These are phyloP conservation scores for Plenodomus tracheiphilus DNA, from an alignment of 2,329 filamentous ascomycete genomes.

Conservation along the genomic window DNA sequence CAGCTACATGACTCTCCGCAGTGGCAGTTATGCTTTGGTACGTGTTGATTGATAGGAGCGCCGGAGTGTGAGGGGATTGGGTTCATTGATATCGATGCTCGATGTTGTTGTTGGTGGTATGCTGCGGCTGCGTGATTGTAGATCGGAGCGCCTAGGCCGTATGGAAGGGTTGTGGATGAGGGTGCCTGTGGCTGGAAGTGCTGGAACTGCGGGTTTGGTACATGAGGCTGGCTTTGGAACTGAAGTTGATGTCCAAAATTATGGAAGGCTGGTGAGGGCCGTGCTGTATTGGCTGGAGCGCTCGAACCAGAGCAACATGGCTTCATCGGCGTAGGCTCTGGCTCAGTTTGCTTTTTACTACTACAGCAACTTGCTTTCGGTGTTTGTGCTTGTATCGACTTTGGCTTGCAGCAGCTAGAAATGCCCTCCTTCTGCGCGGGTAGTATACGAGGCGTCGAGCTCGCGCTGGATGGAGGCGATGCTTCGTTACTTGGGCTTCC, in stretches of 20 bases:
- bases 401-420: constrained; percentile 41
- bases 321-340: constrained; percentile 26
- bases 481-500: constrained; percentile 37
- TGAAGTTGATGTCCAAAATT: constrained; percentile 21
- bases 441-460: constrained; percentile 41
- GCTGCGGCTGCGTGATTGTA: constrained; percentile 38
- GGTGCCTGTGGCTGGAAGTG: constrained; percentile 21
- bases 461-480: constrained; percentile 41
- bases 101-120: constrained; percentile 36
- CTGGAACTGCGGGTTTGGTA: constrained; percentile 23
- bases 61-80: constrained; percentile 13
- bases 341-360: constrained; percentile 22
- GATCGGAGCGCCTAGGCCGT: constrained; percentile 37
- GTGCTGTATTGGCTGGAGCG: constrained; percentile 9
- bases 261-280: constrained; percentile 10
- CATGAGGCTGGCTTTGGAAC: constrained; percentile 25
- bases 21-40: constrained; percentile 56
- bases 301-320: constrained; percentile 38
- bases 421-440: constrained; percentile 29
- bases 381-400: constrained; percentile 17
- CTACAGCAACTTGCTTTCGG: constrained; percentile 35
- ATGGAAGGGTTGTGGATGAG: constrained; percentile 22
- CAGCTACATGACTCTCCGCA: constrained; percentile 70
- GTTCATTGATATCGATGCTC: constrained; percentile 40
- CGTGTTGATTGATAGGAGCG: constrained; percentile 35